phyloP scores from a whole-genome alignment of 352 stramenopile genomes.

The Phytophthora ohioensis region DNA sequence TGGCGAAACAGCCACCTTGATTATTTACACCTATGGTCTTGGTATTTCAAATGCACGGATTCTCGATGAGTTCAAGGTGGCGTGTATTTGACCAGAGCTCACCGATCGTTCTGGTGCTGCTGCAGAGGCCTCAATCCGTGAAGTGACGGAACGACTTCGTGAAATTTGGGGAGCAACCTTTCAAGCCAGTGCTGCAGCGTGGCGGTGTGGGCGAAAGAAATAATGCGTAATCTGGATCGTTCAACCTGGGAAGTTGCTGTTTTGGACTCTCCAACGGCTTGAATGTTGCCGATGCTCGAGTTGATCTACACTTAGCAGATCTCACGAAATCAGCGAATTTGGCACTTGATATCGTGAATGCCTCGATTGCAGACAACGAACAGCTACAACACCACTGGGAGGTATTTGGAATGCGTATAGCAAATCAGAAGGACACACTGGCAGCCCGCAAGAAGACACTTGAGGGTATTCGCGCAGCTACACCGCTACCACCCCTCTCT shows the following conservation, averaged over 20 bases:
- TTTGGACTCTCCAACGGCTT: neutral
- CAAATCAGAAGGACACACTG: neutral
- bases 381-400: neutral
- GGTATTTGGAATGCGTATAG: neutral
- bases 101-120: slow-evolving; percentile 14
- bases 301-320: neutral
- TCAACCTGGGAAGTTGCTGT: neutral
- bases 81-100: slow-evolving; percentile 10
- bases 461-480: neutral
- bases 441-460: neutral
- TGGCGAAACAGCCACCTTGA: too few species aligned
- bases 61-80: slow-evolving; percentile 16
- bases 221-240: neutral
- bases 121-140: too few species aligned
- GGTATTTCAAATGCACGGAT: slow-evolving; percentile 17
- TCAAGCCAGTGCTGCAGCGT: slow-evolving; percentile 6
- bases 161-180: slow-evolving; percentile 8
- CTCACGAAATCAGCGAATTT: neutral
- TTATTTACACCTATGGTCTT: slow-evolving; percentile 15
- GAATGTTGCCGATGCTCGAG: neutral
- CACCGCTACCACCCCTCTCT: neutral
- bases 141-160: neutral
- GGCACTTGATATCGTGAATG: neutral
- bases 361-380: neutral
- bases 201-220: neutral